Base-by-base conservation (phyloP, 179 eudicot genomes). In the Nepenthes alata region DNA sequence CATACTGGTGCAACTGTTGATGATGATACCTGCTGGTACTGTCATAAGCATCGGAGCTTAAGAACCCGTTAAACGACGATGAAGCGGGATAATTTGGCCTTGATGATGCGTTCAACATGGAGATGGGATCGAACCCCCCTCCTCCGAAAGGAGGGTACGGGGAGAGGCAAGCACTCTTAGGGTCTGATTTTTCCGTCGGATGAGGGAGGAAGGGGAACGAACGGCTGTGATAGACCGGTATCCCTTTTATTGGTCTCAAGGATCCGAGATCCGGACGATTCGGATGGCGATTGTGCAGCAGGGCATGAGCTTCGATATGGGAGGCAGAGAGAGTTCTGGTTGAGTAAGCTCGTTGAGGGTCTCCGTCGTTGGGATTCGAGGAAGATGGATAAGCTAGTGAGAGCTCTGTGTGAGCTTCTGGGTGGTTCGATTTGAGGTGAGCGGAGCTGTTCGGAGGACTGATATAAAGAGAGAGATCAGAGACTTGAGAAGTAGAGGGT, bases 381-480 rank as follows among this genome's bases (percentile, higher is more conserved):
- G 13, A 55, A 2, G 69, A 34, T 3, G 78, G 72, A 57, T 66
- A 74, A 9, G 74, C 76, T 14, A 75, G 67, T 25, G 80, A 72
- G 39, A 75, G 80, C 56, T 81, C 80, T 5, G 72, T 75, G 47
- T 9, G 12, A 38, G 62, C 34, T 36, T 53, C 51, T 8, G 57
- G 25, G 25, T 25, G 52, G 55, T 38, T 44, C 34, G 57, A 13
- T 41, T 38, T 59, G 36, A 48, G 47, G 7, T 62, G 37, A 0
- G 62, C 15, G 5, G 64, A 1, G 35, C 16, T 58, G 67, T 66
- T 75, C 8, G 84, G 84, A 47, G 70, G 84, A 14, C 81, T 77
- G 37, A 80, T 80, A 72, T 80, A 64, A 35, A 80, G 84, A 45
- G 84, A 80, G 41, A 80, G 84, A 74, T 80, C 84, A 50, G 84